phyloP scores from a whole-genome alignment of 1,139 yeast species.

The Yamadazyma atlantica region DNA sequence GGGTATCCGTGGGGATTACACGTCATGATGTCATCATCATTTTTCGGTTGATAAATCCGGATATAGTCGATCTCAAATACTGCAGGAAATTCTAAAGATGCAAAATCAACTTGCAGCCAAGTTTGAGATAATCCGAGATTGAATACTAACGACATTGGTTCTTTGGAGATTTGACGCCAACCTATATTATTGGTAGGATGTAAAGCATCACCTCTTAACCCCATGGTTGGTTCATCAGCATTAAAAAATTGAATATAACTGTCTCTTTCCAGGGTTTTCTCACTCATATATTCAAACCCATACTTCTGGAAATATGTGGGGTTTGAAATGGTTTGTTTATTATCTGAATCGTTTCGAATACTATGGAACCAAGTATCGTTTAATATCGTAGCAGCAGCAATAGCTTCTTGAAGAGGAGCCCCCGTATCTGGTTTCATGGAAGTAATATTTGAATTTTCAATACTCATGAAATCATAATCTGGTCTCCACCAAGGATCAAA shows the following conservation, averaged over 20 bases:
- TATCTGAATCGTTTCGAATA: constrained; percentile 10
- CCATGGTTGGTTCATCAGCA: constrained; percentile 21
- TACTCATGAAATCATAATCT: constrained; percentile 25
- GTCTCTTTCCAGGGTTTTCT: constrained; percentile 14
- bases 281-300: constrained; percentile 27
- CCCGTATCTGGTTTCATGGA: constrained; percentile 29
- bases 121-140: constrained; percentile 28
- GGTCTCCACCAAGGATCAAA: constrained; percentile 37
- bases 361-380: constrained; percentile 24
- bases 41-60: constrained; percentile 28
- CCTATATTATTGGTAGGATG: constrained; percentile 28
- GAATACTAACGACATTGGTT: constrained; percentile 30
- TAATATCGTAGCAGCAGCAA: constrained; percentile 25
- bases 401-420: constrained; percentile 31
- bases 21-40: constrained; percentile 20
- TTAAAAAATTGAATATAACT: constrained; percentile 26
- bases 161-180: constrained; percentile 26
- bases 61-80: constrained; percentile 27
- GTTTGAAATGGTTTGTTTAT: constrained; percentile 4
- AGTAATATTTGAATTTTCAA: constrained; percentile 21
- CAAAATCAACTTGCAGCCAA: constrained; percentile 27
- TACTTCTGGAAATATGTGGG: constrained; percentile 20
- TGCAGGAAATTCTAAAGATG: constrained; percentile 24
- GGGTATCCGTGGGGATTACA: constrained; percentile 30
- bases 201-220: constrained; percentile 24